Evolutionary conservation across 139 green algal genomes (phyloP), one percentile per base, ranked within the genome.

Genomic region (Closterium sp.): DNA sequence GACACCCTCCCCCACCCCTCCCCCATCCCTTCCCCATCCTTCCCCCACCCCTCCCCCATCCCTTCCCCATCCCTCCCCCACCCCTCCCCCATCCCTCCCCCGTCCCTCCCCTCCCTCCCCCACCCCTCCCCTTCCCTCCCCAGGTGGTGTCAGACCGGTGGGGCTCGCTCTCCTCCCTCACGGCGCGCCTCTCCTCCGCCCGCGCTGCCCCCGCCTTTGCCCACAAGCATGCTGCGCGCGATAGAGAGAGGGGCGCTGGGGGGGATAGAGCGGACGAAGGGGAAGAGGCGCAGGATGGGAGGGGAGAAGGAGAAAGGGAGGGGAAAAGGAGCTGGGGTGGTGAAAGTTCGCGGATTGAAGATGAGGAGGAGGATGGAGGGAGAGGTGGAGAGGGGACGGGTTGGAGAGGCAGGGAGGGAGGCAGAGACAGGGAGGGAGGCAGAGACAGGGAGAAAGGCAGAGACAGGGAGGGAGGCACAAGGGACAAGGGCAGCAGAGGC

Each of bases 121-220:
- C 10, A 21, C 29, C 85, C 22, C 28, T 87, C 84, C 28, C 6
- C 84, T n/a, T 91, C 79, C 22, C 38, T 24, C 85, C 91, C 5
- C 86, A 93, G 90, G 93, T 98, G 31, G 95, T 98, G 28, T 91
- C 93, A 1, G 96, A 98, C 90, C 95, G 97, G n/a, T 98, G 96
- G 96, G 97, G 96, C 31, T 98, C 97, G 3, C 88, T 98, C 29
- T 79, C 87, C 0, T 89, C 94, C 1, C 94, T 98, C 5, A 96
- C 96, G 0, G 88, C 88, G 9, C 90, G 91, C 2, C 85, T 97
- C 19, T 85, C 90, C 13, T 92, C 32, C 21, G 87, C 22, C n/a
- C 92, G 89, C n/a, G 90, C 92, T 32, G 92, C 92, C n/a, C 92
- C 92, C 24, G 90, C 70, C 32, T 70, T 93, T n/a, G 91, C 91